Percentiles rank a stretch among this genome's conserved stretches.
Evolutionary conservation across 371 early-diverging fungal genomes (phyloP).

Genomic region (Mortierella sp.): DNA sequence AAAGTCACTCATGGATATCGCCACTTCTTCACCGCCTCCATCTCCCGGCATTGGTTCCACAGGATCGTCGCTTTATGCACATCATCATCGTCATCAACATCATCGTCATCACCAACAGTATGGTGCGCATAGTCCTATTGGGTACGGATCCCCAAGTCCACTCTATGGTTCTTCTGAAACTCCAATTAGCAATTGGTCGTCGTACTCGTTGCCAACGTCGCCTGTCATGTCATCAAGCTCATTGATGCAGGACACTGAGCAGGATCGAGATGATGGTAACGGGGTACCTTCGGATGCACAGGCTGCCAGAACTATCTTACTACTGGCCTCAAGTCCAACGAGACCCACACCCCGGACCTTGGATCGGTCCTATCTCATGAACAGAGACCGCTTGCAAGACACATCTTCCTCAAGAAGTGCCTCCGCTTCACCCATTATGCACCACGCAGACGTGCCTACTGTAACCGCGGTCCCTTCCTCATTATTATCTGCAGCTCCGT

Average conservation of each 20-base stretch:
- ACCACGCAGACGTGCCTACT: background rate
- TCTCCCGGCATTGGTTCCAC: conserved; percentile 3
- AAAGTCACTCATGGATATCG: conserved; percentile 45
- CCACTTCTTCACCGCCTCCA: conserved; percentile 24
- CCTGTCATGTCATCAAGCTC: conserved; percentile 14
- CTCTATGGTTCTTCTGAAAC: conserved; percentile 19
- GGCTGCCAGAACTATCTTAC: conserved; percentile 28
- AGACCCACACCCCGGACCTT: conserved; percentile 18
- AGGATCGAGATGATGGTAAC: background rate
- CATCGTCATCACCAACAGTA: conserved; percentile 2
- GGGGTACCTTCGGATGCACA: conserved; percentile 21
- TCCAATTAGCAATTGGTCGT: conserved; percentile 14
- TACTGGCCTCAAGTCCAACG: conserved; percentile 31
- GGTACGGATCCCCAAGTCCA: conserved; percentile 12
- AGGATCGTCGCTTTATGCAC: background rate
- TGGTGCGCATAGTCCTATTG: background rate
- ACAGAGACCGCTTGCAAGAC: background rate
- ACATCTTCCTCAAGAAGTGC: background rate
- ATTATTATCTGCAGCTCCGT: conserved; percentile 6
- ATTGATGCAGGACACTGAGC: conserved; percentile 5
- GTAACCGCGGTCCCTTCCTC: background rate
- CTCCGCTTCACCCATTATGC: background rate
- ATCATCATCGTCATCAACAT: no score
- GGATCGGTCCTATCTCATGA: conserved; percentile 5
- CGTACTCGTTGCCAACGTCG: conserved; percentile 12